Conservation (phyloP, 1,139 yeast genomes). For the Lodderomyces pseudojiufengensis region DNA sequence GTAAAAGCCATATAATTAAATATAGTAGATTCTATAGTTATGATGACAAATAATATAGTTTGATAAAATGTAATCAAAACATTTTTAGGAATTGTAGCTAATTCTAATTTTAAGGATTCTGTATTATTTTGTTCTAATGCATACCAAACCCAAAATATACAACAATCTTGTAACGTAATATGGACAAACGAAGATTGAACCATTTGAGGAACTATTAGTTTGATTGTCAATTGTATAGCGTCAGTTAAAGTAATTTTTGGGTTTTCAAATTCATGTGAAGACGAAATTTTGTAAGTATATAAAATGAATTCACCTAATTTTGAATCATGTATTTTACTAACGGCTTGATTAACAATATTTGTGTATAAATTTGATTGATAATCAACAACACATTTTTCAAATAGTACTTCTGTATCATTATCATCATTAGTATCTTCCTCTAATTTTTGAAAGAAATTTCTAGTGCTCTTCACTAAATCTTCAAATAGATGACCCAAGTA, state of each 20-base stretch:
- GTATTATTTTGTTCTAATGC: conserved; percentile 22
- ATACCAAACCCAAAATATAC: conserved; percentile 41
- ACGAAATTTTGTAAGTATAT: conserved; percentile 20
- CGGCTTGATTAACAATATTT: conserved; percentile 25
- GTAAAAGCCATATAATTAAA: conserved; percentile 39
- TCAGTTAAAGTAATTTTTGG: conserved; percentile 27
- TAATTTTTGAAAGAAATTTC: conserved; percentile 23
- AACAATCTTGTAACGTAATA: conserved; percentile 27
- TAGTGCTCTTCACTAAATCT: conserved; percentile 27
- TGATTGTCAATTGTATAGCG: conserved; percentile 31
- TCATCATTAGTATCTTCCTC: conserved; percentile 20
- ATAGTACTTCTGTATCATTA: conserved; percentile 27
- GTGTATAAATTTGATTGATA: conserved; percentile 29
- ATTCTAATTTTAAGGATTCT: conserved; percentile 17
- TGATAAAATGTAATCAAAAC: conserved; percentile 35
- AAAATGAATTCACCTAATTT: conserved; percentile 29
- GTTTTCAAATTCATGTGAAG: conserved; percentile 11
- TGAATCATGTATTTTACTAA: conserved; percentile 27
- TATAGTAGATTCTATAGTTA: conserved; percentile 12
- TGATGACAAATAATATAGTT: conserved; percentile 26
- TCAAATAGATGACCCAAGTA: conserved; percentile 43
- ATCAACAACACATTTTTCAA: conserved; percentile 34
- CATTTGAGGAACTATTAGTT: conserved; percentile 37
- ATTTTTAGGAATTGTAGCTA: conserved; percentile 29
- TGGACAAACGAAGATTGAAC: conserved; percentile 25